Conservation (phyloP, 768 basidiomycete species). For the Boletus coccyginus region DNA sequence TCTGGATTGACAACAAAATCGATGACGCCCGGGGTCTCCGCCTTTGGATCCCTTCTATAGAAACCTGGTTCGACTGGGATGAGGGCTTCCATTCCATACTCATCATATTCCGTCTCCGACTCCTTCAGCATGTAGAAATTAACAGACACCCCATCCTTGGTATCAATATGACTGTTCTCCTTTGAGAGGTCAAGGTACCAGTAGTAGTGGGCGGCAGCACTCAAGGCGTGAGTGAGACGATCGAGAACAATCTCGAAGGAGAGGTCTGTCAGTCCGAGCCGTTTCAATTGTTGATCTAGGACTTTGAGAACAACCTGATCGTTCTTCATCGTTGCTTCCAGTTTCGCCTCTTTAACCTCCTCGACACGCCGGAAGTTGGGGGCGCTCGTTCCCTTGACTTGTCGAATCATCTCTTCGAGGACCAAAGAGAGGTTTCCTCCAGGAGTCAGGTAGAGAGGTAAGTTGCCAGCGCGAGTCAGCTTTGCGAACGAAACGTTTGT, state of each 20-base stretch:
- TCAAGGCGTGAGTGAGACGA: neutral
- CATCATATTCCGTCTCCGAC: neutral
- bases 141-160: neutral
- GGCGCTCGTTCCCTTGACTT: too few relatives aligned
- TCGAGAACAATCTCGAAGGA: neutral
- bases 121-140: conserved; percentile 8
- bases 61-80: neutral
- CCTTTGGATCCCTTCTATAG: neutral
- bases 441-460: conserved; percentile 1
- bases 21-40: conserved; percentile 1
- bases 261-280: neutral
- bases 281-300: neutral
- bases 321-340: neutral
- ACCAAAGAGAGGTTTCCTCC: neutral
- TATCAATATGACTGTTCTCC: neutral
- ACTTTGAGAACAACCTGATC: neutral
- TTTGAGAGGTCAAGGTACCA: conserved; percentile 21
- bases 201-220: conserved; percentile 17
- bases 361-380: neutral
- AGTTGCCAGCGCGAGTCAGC: neutral
- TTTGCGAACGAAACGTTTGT: conserved; percentile 1
- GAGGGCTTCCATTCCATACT: neutral
- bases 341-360: neutral
- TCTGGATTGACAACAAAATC: conserved; percentile 24
- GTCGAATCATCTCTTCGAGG: neutral